Evolutionary conservation across 208 protist genomes (phyloP), one percentile per base, ranked within the genome.

Genomic region (Porcisia hertigi): DNA sequence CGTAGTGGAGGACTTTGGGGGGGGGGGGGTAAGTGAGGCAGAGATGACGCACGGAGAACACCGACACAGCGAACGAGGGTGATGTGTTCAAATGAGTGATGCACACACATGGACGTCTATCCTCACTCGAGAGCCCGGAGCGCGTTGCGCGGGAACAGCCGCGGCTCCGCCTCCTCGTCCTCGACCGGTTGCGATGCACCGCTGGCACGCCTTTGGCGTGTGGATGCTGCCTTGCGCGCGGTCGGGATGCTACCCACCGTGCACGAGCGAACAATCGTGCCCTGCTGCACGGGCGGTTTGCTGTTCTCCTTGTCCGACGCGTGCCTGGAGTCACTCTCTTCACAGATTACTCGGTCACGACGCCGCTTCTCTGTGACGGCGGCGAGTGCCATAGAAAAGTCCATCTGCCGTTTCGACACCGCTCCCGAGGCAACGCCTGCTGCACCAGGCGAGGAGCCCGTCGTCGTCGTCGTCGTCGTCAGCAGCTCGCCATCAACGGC

Each of bases 311-410:
- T 80, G 8, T 36, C 80, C 16, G 36, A 12, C 12, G 4, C 53
- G 20, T 59, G 52, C 34, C 43, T 53, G 47, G 23, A 18, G 30
- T 8, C 55, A 12, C 53, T 47, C 11, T 65, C 64, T 39, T 76
- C 81, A 2, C 71, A 69, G 12, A 65, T 76, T 7, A 53, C 72
- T 9, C 81, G 77, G 20, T 86, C 80, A 8, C 77, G 81, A 16
- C 82, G 77, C 3, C 85, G 85, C 62, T 84, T 89, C 70, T 83
- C 85, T 49, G 78, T 74, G 5, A 89, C 85, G 3, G 79, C 71
- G 3, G 85, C 85, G 11, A 89, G 55, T 43, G 79, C 85, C 11
- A 76, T 69, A 8, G 79, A 66, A 54, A 89, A 89, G 76, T 89
- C 85, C 14, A 86, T 65, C 5, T 71, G 79, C 7, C 81, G 76